Conservation (phyloP, 2,329 filamentous ascomycete genomes). For the Monosporascus sp. region DNA sequence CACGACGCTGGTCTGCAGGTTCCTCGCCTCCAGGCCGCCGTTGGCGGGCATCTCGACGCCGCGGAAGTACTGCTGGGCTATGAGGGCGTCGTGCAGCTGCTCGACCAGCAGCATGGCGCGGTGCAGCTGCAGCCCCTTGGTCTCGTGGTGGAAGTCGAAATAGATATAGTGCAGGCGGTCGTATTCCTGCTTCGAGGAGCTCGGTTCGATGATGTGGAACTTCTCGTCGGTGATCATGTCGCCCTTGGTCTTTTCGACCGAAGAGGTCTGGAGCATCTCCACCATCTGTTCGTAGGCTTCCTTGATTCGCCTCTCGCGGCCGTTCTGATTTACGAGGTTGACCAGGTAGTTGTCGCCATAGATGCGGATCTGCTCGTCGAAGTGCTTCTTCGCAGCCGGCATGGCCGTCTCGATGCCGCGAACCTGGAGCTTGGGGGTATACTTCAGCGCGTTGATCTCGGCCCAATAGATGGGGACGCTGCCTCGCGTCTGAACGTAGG, state of each 20-base stretch:
- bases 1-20: slow-evolving; percentile 81
- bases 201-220: slow-evolving; percentile 70
- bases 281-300: slow-evolving; percentile 91
- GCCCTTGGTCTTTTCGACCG: slow-evolving; percentile 59
- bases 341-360: slow-evolving; percentile 98
- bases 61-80: slow-evolving; percentile 85
- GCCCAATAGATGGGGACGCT: slow-evolving; percentile 96
- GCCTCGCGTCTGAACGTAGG: slow-evolving; percentile 93
- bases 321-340: slow-evolving; percentile 95
- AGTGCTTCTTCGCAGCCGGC: slow-evolving; percentile 77
- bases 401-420: slow-evolving; percentile 77
- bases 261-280: slow-evolving; percentile 64
- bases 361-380: slow-evolving; percentile 84
- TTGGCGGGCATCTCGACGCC: slow-evolving; percentile 79
- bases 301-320: slow-evolving; percentile 84
- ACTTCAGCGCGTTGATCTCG: slow-evolving; percentile 88
- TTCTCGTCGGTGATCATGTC: slow-evolving; percentile 70
- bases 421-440: slow-evolving; percentile 85
- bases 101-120: slow-evolving; percentile 83
- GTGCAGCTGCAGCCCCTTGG: slow-evolving; percentile 91
- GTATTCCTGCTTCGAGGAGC: slow-evolving; percentile 52
- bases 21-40: slow-evolving; percentile 73
- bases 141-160: slow-evolving; percentile 98
- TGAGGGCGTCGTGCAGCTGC: slow-evolving; percentile 68
- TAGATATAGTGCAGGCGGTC: slow-evolving; percentile 93